A percentile compares a stretch with the other conserved stretches of the same genome.
These are phyloP conservation scores for Trichoderma reesei DNA, from an alignment of 495 filamentous ascomycete genomes.

Conservation along the genomic window DNA sequence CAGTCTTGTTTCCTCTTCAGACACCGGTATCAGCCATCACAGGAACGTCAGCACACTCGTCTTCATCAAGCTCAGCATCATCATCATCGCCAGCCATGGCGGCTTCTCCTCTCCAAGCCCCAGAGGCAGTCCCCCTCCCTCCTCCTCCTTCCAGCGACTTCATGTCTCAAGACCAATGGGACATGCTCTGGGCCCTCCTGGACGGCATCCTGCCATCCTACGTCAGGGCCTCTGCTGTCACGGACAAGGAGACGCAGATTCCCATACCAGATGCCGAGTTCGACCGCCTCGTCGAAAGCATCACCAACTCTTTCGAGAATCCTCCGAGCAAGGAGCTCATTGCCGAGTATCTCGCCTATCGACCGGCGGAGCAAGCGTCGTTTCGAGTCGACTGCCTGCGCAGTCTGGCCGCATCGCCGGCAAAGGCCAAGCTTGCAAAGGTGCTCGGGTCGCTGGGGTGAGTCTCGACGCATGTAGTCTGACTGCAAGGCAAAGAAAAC, in stretches of 20 bases:
- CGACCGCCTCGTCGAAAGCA: neutral
- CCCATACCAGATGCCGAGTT: slow-evolving; percentile 10
- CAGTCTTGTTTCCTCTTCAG: too few species aligned
- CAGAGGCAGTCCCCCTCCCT: neutral
- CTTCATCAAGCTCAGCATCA: neutral
- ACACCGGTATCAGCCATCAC: neutral
- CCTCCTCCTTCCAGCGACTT: neutral
- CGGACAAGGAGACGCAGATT: slow-evolving; percentile 1
- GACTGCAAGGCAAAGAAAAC: neutral
- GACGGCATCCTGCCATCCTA: slow-evolving; percentile 6
- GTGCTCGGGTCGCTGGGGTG: slow-evolving; percentile 26
- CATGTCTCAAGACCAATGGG: slow-evolving; percentile 7
- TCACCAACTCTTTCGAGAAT: neutral
- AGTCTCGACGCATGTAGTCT: slow-evolving; percentile 11
- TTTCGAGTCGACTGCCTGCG: slow-evolving; percentile 20
- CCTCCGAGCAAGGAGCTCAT: slow-evolving; percentile 13
- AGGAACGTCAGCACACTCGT: neutral
- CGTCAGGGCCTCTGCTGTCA: neutral
- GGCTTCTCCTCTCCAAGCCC: neutral
- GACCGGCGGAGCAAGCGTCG: slow-evolving; percentile 20
- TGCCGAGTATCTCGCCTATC: slow-evolving; percentile 26
- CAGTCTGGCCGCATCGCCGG: slow-evolving; percentile 19
- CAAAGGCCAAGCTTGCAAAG: slow-evolving; percentile 17
- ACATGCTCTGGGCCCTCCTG: slow-evolving; percentile 1
- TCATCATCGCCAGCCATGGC: neutral